Base-by-base conservation (phyloP, 2,329 filamentous ascomycete species). In the Fusarium verrucosum region DNA sequence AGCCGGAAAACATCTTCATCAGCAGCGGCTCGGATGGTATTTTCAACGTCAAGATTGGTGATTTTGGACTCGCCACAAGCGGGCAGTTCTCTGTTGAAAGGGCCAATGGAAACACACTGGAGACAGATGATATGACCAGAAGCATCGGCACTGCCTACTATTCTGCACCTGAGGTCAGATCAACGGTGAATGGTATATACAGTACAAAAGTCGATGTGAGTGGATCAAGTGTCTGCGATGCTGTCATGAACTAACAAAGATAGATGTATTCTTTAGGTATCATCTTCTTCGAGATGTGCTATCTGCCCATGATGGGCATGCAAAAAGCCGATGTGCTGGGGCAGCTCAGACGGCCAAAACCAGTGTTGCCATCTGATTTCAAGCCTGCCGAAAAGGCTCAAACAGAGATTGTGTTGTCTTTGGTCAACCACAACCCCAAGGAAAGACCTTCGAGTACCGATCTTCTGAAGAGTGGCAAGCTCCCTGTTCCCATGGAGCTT, bases 201-300 rank as follows among this genome's bases (percentile, higher is more conserved):
- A 96, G 92, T 58, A 89, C 92, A 55, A 98, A 97, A 76, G 94
- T 98, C 2, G 95, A 99, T 79, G 87, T 89, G 77, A 81, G 87
- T 82, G 36, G 10, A 43, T 3, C 7, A 10, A 19, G 4, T 14
- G 17, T 8, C 11, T 7, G 3, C 1, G 7, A 5, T 19, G 11
- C 4, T 6, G 32, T 16, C 5, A 10, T 46, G 8, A 26, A 19
- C 43, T 59, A 50, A 68, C 66, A 71, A 47, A n/a, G 1, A 1
- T 53, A 88, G 85, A 98, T 99, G 94, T 99, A 95, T 74, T 97
- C 94, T 0, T 83, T 99, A 37, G 95, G 95, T 1, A 91, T 99
- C 64, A 98, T 99, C 55, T 96, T 99, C 79, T 98, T 97, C 69
- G 95, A 99, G 77, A 99, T 99, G 95, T 96, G 91, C 72, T 94